A percentile compares a stretch with the other conserved stretches of the same genome.
Conservation (phyloP, 208 protist genomes). For the Trypanosoma rangeli region DNA sequence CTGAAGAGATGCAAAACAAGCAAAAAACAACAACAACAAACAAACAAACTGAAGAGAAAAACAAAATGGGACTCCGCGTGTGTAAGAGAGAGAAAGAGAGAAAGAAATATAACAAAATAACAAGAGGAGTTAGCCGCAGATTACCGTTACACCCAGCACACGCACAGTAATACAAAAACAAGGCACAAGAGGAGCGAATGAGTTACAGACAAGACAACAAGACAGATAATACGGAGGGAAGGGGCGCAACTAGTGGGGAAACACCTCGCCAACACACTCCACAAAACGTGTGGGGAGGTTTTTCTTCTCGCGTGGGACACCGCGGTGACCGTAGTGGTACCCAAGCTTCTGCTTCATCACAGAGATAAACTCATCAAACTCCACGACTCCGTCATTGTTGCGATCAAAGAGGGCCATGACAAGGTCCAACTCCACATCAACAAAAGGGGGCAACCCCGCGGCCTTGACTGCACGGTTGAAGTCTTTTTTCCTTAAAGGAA, state of each 20-base stretch:
- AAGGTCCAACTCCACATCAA: conserved; percentile 36
- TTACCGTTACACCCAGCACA: neutral
- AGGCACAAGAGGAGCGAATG: neutral
- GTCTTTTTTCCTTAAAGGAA: conserved; percentile 49
- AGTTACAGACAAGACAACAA: conserved; percentile 6
- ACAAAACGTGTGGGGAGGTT: conserved; percentile 50
- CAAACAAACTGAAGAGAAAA: neutral
- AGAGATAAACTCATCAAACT: conserved; percentile 82
- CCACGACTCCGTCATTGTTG: conserved; percentile 76
- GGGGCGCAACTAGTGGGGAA: neutral
- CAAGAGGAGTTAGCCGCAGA: no score
- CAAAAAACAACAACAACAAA: conserved; percentile 10
- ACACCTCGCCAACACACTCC: conserved; percentile 45
- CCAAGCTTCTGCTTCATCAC: conserved; percentile 78
- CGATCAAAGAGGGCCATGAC: conserved; percentile 87
- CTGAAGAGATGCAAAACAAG: conserved; percentile 20
- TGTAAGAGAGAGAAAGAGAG: conserved; percentile 4
- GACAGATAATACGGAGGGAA: neutral
- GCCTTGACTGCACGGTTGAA: conserved; percentile 67
- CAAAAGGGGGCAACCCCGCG: conserved; percentile 42
- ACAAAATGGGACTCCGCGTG: neutral
- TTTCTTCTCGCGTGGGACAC: conserved; percentile 34
- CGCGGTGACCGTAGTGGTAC: conserved; percentile 56
- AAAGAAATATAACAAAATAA: conserved; percentile 19
- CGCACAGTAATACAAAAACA: neutral